These are phyloP conservation scores for Termitomyces eurrhizus DNA, from an alignment of 768 basidiomycete species.

Conservation along the genomic window DNA sequence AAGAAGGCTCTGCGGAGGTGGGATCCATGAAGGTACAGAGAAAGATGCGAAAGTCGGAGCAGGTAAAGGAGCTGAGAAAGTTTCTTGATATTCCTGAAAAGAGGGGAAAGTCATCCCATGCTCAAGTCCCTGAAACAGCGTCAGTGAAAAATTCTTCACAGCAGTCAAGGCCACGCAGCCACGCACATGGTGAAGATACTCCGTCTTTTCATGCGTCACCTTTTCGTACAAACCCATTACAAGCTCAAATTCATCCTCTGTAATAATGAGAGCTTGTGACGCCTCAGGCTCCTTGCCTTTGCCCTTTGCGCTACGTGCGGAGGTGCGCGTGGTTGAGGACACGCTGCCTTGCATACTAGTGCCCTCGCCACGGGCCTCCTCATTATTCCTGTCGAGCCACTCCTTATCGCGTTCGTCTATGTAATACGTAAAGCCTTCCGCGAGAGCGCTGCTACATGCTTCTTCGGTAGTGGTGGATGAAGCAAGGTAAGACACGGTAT, in stretches of 20 bases:
- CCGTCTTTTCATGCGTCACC: slow-evolving; percentile 83
- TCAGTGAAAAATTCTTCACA: neutral
- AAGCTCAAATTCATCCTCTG: slow-evolving; percentile 92
- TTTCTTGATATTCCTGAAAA: slow-evolving; percentile 69
- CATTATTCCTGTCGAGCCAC: slow-evolving; percentile 93
- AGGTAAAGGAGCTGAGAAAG: slow-evolving; percentile 57
- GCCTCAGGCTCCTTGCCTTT: slow-evolving; percentile 84
- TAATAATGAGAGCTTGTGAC: slow-evolving; percentile 57
- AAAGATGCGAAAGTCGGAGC: slow-evolving; percentile 68
- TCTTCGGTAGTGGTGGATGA: slow-evolving; percentile 89
- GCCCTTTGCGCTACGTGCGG: slow-evolving; percentile 67
- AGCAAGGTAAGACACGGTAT: slow-evolving; percentile 73
- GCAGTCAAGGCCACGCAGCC: neutral
- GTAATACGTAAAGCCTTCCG: slow-evolving; percentile 80
- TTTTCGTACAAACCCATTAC: slow-evolving; percentile 95
- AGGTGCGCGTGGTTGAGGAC: slow-evolving; percentile 51
- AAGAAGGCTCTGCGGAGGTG: slow-evolving; percentile 55
- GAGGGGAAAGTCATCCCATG: slow-evolving; percentile 67
- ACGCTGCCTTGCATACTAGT: slow-evolving; percentile 73
- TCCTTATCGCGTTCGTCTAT: slow-evolving; percentile 96
- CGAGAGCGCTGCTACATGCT: slow-evolving; percentile 51
- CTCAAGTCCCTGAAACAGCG: slow-evolving; percentile 46
- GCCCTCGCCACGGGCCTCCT: slow-evolving; percentile 80
- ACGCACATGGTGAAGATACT: slow-evolving; percentile 87
- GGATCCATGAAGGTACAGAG: slow-evolving; percentile 64